Percentiles rank a stretch among this genome's conserved stretches.
These are phyloP conservation scores for Pseudognaphalium luteoalbum DNA, from an alignment of 129 eudicot species.

Conservation along the genomic window DNA sequence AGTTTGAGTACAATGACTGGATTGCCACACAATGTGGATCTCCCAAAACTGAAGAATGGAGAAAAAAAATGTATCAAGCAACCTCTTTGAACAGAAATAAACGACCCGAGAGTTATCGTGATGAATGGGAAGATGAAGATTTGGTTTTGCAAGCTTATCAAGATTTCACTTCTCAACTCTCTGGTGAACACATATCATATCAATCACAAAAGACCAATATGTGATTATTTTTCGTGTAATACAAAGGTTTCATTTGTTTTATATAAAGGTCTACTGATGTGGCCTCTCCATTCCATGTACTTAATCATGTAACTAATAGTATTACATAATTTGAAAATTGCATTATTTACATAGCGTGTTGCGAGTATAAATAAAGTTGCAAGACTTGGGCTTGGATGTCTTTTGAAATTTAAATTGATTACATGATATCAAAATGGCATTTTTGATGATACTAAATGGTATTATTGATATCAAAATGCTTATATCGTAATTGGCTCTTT, in stretches of 20 bases:
- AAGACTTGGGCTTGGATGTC: too few relatives aligned
- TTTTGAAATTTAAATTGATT: too few relatives aligned
- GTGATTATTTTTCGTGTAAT: neutral
- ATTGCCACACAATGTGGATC: constrained; percentile 58
- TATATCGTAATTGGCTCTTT: too few relatives aligned
- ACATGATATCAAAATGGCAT: too few relatives aligned
- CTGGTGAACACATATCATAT: constrained; percentile 8
- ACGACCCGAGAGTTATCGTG: constrained; percentile 73
- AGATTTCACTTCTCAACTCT: constrained; percentile 46
- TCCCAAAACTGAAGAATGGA: constrained; percentile 85
- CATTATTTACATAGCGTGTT: neutral
- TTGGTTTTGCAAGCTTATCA: constrained; percentile 58
- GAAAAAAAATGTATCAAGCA: constrained; percentile 61
- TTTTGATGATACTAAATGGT: too few relatives aligned
- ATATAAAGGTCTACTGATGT: neutral
- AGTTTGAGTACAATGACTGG: constrained; percentile 94
- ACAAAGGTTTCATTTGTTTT: neutral
- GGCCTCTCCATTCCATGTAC: neutral
- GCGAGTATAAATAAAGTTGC: too few relatives aligned
- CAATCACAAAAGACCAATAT: neutral
- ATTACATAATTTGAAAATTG: neutral
- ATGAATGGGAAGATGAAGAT: constrained; percentile 78
- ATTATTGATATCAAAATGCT: too few relatives aligned
- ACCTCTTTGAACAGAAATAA: constrained; percentile 40
- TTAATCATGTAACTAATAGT: neutral